Conservation (phyloP, 495 filamentous ascomycete genomes). For the Penicillium herquei region DNA sequence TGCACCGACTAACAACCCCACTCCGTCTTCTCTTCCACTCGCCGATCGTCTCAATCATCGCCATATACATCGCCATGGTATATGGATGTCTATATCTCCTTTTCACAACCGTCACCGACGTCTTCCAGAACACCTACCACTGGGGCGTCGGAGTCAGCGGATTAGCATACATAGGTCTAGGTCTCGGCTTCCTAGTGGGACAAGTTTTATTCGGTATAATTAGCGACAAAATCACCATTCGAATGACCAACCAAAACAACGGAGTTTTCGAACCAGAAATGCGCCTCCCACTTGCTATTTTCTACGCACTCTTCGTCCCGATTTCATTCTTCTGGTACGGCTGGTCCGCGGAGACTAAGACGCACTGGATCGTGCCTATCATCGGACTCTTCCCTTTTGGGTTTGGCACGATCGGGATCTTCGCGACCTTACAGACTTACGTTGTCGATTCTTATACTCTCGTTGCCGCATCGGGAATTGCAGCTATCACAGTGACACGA, state of each 20-base stretch:
- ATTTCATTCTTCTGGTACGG: slow-evolving; percentile 68
- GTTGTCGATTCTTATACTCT: slow-evolving; percentile 61
- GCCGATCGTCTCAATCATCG: slow-evolving; percentile 54
- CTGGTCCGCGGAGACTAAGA: slow-evolving; percentile 51
- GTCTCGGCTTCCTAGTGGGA: background rate
- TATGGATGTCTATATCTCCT: slow-evolving; percentile 61
- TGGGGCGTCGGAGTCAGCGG: slow-evolving; percentile 33
- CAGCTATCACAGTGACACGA: slow-evolving; percentile 30
- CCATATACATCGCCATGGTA: slow-evolving; percentile 52
- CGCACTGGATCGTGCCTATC: slow-evolving; percentile 64
- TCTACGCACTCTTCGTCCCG: slow-evolving; percentile 48
- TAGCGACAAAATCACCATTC: background rate
- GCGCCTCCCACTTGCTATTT: slow-evolving; percentile 15
- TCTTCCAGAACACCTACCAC: slow-evolving; percentile 39
- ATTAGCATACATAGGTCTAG: slow-evolving; percentile 3
- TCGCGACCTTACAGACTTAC: slow-evolving; percentile 36
- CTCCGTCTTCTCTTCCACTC: slow-evolving; percentile 21
- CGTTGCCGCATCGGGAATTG: slow-evolving; percentile 53
- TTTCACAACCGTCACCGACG: slow-evolving; percentile 56
- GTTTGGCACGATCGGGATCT: slow-evolving; percentile 11
- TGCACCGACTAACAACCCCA: background rate
- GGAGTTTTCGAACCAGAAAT: slow-evolving; percentile 23
- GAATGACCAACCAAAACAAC: background rate
- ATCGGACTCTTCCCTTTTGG: slow-evolving; percentile 35
- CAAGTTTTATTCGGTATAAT: background rate